Evolutionary conservation across 164 flowering plant species (phyloP), one percentile per base, ranked within the genome.

Genomic region (Macadamia tetraphylla): DNA sequence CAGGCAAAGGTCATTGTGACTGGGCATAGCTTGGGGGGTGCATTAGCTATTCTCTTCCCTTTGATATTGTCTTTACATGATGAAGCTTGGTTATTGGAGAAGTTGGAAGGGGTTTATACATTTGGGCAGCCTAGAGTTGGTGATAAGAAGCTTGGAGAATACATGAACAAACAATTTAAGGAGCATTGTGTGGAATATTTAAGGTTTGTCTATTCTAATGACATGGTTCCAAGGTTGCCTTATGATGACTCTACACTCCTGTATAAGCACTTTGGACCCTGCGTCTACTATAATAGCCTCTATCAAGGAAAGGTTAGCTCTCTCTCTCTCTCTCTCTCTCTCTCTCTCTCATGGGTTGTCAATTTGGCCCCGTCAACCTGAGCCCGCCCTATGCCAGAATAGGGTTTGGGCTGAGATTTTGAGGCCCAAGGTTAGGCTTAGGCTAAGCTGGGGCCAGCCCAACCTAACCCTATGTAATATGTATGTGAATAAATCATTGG

Each of bases 81-180:
- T 40, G 96, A 93, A 77, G 60, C 30, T 3, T 46, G 15, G 75
- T n/a, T 93, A 77, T 17, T 93, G 83, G 73, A 83, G 29, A 81
- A 79, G 53, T 57, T 93, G 72, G 88, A 82, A 13, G 92, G 92
- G 13, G 87, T 89, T 3, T 93, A 88, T 76, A 89, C 98, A 2
- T 89, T 80, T 76, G 97, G 97, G 61, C 96, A 93, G 73, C 97
- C 98, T 0, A 84, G 94, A 57, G 95, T 89, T 6, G 98, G 98
- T 30, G 81, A 90, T 72, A 60, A 67, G 52, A 29, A 79, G 51
- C 79, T 89, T 67, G 94, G 88, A 17, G 76, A 77, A 64, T 88
- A 51, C 70, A 85, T 93, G 91, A 71, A 81, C 73, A 71, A 76
- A 62, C 75, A 70, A 30, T 6, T 89, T 57, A 66, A 51, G 15